A percentile compares a stretch with the other conserved stretches of the same genome.
phyloP scores from a whole-genome alignment of 2,329 filamentous ascomycete genomes.

The Trichophyton mentagrophytes region DNA sequence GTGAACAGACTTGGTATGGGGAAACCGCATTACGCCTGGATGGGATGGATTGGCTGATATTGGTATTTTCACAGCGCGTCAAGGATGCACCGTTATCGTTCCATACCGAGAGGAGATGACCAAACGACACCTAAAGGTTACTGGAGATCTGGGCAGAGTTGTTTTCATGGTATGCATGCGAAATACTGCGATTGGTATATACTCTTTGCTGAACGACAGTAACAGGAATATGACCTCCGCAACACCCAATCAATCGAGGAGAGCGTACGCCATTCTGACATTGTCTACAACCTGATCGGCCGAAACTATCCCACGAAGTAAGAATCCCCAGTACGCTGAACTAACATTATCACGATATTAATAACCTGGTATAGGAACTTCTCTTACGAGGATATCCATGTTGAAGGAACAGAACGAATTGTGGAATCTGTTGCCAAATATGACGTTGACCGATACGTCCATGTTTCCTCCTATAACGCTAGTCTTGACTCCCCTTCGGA shows the following conservation, averaged over 20 bases:
- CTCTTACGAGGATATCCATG: constrained; percentile 77
- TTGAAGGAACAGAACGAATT: constrained; percentile 85
- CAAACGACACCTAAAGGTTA: constrained; percentile 89
- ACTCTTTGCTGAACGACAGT: background rate
- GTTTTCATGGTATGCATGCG: constrained; percentile 57
- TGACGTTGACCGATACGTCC: constrained; percentile 91
- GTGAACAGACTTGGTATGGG: constrained; percentile 75
- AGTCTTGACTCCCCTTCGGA: constrained; percentile 66
- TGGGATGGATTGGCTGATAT: constrained; percentile 20
- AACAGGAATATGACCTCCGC: constrained; percentile 78
- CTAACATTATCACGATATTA: background rate
- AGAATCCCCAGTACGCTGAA: constrained; percentile 17
- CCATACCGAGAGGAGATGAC: constrained; percentile 96
- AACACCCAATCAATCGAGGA: constrained; percentile 95
- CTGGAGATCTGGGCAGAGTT: constrained; percentile 85
- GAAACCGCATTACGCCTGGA: background rate
- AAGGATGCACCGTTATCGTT: constrained; percentile 87
- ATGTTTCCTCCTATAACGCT: constrained; percentile 91
- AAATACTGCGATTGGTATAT: background rate
- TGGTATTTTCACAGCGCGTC: constrained; percentile 50
- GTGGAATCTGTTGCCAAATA: constrained; percentile 93
- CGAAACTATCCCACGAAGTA: constrained; percentile 94
- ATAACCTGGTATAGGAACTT: constrained; percentile 57
- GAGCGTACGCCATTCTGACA: constrained; percentile 89
- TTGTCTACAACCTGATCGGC: constrained; percentile 92